Evolutionary conservation across 108 stramenopile species (phyloP), one percentile per base, ranked within the genome.

Genomic region (Nannochloropsis salina): DNA sequence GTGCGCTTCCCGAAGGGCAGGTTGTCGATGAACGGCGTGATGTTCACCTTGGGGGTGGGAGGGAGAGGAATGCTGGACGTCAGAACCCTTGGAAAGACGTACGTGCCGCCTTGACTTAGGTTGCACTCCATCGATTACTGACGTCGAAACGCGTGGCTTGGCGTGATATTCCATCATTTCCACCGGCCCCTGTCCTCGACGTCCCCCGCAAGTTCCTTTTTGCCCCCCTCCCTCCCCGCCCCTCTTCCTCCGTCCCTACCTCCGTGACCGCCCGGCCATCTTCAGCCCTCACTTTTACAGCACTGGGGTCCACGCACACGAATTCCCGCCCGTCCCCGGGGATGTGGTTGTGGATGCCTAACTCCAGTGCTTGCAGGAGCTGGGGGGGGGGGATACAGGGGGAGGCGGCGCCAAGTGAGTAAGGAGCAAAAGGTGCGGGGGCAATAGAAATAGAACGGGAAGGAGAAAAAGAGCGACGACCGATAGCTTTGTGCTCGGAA

Each of bases 321-420:
- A 95, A 94, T 87, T 98, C 98, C 81, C 98, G 92, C 3, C 98
- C 98, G 85, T 98, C 98, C 11, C 96, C 96, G 0, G 96, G 96
- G 44, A 98, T 90, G 87, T 98, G 97, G 86, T 95, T 93, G 90
- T 97, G 97, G 61, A 95, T 91, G 42, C 97, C 97, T 12, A 95
- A 89, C 89, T 97, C 94, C 18, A 98, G 87, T 15, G 97, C 96
- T 79, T 93, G 90, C 9, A 96, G 91, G 1, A 81, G 61, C 61
- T 74, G 61, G 15, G 8, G 61, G 1, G 5, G n/a, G 61, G n/a
- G 2, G 61, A 74, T 31, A 31, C 31, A 31, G 31, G 31, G 31
- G 31, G 31, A 31, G 31, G 31, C 31, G 31, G 31, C 31, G 31
- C 31, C 31, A 31, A 31, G 31, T 31, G 31, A 31, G 31, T 31